Base-by-base conservation (phyloP, 257 asterid species). In the Solanum virginianum region DNA sequence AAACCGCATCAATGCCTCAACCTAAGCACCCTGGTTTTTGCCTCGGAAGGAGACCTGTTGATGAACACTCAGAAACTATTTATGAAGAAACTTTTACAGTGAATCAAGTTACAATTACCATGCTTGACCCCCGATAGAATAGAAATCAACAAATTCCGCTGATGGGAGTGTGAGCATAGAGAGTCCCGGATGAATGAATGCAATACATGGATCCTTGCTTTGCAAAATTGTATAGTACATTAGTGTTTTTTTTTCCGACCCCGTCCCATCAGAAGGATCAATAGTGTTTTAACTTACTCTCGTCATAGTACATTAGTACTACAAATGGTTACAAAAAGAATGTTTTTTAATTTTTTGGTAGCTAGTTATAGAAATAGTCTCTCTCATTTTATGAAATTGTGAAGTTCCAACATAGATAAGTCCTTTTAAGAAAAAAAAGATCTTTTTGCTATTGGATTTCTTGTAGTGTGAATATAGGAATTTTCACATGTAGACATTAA, bases 21-120 rank as follows among this genome's bases (percentile, higher is more conserved):
- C 92, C 92, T 82, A 91, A 90, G 70, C 88, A 88, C 75, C 93
- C 92, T 6, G 93, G 89, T 22, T 88, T 88, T 83, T 87, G 87
- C 88, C 85, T 86, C 4, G 90, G 89, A 77, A 85, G 85, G 57
- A 88, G 90, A 69, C 89, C 89, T 2, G 66, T n/a, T 62, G 82
- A 89, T 2, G 75, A 86, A 53, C 83, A 86, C 70, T 88, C 91
- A 54, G 86, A 88, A 32, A 87, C 91, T 72, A 86, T 80, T n/a
- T 86, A 53, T 3, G 89, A 88, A 20, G 89, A 83, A 69, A 82
- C 88, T 4, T 86, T 80, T 75, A 86, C 89, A 3, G 89, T 88
- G 12, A 90, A 88, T 80, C 69, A 90, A 86, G 89, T 90, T 20
- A 90, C 92, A 0, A 87, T 90, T 41, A 90, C 92, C 17, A 59